These are phyloP conservation scores for Cyberlindnera mycetangii DNA, from an alignment of 805 yeast genomes.

Conservation along the genomic window DNA sequence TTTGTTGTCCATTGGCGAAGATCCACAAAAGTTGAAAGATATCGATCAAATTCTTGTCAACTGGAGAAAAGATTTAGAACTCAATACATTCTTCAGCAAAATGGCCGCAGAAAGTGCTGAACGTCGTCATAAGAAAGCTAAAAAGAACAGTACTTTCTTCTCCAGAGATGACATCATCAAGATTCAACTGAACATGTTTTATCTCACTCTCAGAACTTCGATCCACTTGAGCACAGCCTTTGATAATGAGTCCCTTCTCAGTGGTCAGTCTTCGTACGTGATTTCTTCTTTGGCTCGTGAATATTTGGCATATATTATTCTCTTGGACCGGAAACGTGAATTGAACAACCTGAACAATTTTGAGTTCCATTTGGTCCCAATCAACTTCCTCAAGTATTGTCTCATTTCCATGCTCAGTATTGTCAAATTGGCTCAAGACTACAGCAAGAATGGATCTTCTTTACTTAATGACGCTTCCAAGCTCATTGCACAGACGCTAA, in stretches of 20 bases:
- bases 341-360: slow-evolving; percentile 25
- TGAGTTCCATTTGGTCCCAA: slow-evolving; percentile 29
- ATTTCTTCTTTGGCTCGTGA: slow-evolving; percentile 14
- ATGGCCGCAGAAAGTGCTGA: slow-evolving; percentile 14
- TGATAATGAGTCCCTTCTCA: slow-evolving; percentile 4
- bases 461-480: slow-evolving; percentile 18
- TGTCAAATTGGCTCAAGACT: slow-evolving; percentile 13
- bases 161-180: slow-evolving; percentile 20
- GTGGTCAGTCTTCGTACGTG: slow-evolving; percentile 17
- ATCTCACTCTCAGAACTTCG: slow-evolving; percentile 11
- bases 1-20: slow-evolving; percentile 17
- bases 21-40: slow-evolving; percentile 22
- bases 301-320: slow-evolving; percentile 18
- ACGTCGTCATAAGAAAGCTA: slow-evolving; percentile 15
- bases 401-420: slow-evolving; percentile 23
- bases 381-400: slow-evolving; percentile 26
- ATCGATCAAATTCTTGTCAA: slow-evolving; percentile 12
- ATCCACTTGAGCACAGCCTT: slow-evolving; percentile 12
- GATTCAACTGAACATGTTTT: slow-evolving; percentile 28
- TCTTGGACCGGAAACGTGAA: slow-evolving; percentile 21
- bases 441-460: slow-evolving; percentile 5
- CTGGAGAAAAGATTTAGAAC: slow-evolving; percentile 18
- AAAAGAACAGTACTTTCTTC: slow-evolving; percentile 14
- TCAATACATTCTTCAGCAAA: slow-evolving; percentile 14
- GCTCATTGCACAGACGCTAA: slow-evolving; percentile 15